Percentiles rank a stretch among this genome's conserved stretches.
These are phyloP conservation scores for Botryosphaeria dothidea DNA, from an alignment of 2,329 filamentous ascomycete genomes.

Conservation along the genomic window DNA sequence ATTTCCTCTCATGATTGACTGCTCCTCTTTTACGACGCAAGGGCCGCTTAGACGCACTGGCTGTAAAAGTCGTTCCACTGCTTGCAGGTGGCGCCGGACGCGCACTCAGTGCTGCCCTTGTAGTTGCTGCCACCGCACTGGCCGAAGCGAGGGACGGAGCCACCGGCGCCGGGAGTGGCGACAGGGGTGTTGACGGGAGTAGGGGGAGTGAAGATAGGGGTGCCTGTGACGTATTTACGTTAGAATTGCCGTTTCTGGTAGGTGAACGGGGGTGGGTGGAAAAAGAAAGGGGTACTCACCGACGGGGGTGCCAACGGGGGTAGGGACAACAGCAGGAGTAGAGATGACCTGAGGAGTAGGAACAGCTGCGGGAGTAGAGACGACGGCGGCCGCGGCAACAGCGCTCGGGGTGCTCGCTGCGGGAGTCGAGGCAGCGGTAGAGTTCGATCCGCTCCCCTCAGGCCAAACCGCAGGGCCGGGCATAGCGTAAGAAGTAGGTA, in stretches of 20 bases:
- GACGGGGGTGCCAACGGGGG: neutral
- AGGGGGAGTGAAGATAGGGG: slow-evolving; percentile 1
- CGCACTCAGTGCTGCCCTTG: slow-evolving; percentile 38
- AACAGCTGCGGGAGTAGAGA: slow-evolving; percentile 6
- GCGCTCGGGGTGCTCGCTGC: neutral
- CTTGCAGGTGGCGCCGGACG: slow-evolving; percentile 35
- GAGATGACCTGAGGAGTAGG: slow-evolving; percentile 2
- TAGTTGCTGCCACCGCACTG: slow-evolving; percentile 45
- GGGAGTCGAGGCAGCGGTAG: neutral
- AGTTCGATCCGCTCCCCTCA: neutral
- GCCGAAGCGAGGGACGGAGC: slow-evolving; percentile 30
- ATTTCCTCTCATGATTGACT: neutral
- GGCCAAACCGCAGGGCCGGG: slow-evolving; percentile 33
- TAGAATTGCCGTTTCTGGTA: neutral
- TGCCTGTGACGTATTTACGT: neutral
- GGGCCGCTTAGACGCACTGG: slow-evolving; percentile 38
- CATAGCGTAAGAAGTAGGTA: slow-evolving; percentile 33
- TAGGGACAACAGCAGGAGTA: neutral
- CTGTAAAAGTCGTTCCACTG: slow-evolving; percentile 41
- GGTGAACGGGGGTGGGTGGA: too few species aligned
- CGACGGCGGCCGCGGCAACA: neutral
- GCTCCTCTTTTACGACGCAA: neutral
- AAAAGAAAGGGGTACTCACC: neutral
- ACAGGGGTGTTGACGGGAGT: slow-evolving; percentile 5
- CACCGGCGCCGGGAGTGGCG: slow-evolving; percentile 4